A percentile compares a stretch with the other conserved stretches of the same genome.
Evolutionary conservation across 2,329 filamentous ascomycete genomes (phyloP).

Genomic region (Exophiala xenobiotica): DNA sequence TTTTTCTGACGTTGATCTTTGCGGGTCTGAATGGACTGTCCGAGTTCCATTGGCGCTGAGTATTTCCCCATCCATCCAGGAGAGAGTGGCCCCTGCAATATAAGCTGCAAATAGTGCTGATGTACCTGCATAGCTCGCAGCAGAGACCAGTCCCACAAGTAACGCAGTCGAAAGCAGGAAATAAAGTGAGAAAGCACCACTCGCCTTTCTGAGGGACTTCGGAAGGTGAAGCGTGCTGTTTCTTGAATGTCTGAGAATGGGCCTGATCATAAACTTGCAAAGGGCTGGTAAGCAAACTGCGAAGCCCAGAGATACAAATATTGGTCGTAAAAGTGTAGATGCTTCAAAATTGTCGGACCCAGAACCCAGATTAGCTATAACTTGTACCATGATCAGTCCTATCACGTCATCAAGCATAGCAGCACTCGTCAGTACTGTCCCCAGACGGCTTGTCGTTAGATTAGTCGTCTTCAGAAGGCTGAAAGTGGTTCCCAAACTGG

Average conservation of each 20-base stretch:
- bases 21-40: neutral
- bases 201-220: neutral
- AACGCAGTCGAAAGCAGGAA: constrained; percentile 47
- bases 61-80: constrained; percentile 48
- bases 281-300: constrained; percentile 32
- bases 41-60: neutral
- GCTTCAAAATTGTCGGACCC: constrained; percentile 36
- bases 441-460: constrained; percentile 56
- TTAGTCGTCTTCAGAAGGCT: constrained; percentile 62
- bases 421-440: constrained; percentile 64
- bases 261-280: constrained; percentile 31
- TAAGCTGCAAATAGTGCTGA: constrained; percentile 59
- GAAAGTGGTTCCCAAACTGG: constrained; percentile 70
- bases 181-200: constrained; percentile 27
- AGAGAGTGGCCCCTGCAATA: constrained; percentile 53
- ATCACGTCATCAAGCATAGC: constrained; percentile 83
- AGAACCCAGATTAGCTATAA: constrained; percentile 66
- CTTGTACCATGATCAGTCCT: constrained; percentile 68
- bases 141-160: constrained; percentile 49
- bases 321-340: constrained; percentile 49
- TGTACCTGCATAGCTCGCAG: constrained; percentile 55
- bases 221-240: neutral
- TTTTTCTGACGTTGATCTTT: neutral
- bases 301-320: constrained; percentile 49
- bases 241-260: constrained; percentile 6